A percentile compares a stretch with the other conserved stretches of the same genome.
Conservation (phyloP, 371 early-diverging fungal species). For the Mucor mucedo region DNA sequence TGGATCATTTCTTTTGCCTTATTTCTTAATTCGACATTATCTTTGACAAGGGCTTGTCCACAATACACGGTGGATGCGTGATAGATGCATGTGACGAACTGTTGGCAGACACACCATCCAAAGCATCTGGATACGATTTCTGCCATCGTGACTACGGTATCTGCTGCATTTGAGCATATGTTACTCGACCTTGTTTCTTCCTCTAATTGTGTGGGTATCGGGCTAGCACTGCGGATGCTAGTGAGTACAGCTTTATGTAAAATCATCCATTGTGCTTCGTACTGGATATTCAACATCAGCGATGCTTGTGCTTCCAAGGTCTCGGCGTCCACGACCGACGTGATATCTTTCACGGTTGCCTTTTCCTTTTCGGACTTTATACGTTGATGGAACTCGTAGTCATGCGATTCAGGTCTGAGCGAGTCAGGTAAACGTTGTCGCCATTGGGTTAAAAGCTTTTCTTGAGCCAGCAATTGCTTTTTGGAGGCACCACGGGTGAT, state of each 20-base stretch:
- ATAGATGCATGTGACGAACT: conserved; percentile 34
- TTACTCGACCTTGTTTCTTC: conserved; percentile 22
- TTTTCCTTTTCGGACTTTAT: conserved; percentile 2
- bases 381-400: conserved; percentile 8
- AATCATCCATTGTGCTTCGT: conserved; percentile 37
- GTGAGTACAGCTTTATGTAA: conserved; percentile 36
- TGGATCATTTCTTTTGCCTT: conserved; percentile 30
- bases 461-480: conserved; percentile 26
- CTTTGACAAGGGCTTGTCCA: conserved; percentile 25
- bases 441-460: conserved; percentile 22
- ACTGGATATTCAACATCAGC: conserved; percentile 35
- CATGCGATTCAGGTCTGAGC: conserved; percentile 8
- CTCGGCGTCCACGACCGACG: conserved; percentile 15
- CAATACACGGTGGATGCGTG: conserved; percentile 46
- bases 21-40: conserved; percentile 13
- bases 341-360: conserved; percentile 1
- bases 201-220: conserved; percentile 10
- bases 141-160: conserved; percentile 27
- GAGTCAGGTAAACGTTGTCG: conserved; percentile 14
- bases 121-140: conserved; percentile 32
- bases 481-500: conserved; percentile 13
- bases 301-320: conserved; percentile 29
- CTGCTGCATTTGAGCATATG: conserved; percentile 32
- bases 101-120: conserved; percentile 48
- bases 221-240: conserved; percentile 6